These are phyloP conservation scores for Ilex asprella DNA, from an alignment of 257 asterid species.

Conservation along the genomic window DNA sequence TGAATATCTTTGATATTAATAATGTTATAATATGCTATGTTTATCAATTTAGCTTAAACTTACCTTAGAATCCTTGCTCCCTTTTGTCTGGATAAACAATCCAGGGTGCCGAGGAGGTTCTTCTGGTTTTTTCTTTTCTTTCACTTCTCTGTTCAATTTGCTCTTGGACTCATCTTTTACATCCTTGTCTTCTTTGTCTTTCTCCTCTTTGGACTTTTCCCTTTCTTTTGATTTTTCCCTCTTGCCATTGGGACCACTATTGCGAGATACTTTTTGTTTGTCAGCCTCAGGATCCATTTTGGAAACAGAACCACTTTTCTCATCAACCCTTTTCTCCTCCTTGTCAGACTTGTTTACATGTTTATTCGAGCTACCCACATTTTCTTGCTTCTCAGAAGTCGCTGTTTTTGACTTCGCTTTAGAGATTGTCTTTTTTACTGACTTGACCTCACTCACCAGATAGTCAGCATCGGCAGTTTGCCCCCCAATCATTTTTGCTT, in stretches of 20 bases:
- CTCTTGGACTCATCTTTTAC: slow-evolving; percentile 34
- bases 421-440: slow-evolving; percentile 15
- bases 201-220: slow-evolving; percentile 28
- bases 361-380: background rate
- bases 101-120: slow-evolving; percentile 95
- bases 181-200: slow-evolving; percentile 33
- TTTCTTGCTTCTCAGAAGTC: slow-evolving; percentile 23
- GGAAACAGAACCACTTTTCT: slow-evolving; percentile 30
- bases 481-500: background rate
- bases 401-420: slow-evolving; percentile 19
- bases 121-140: slow-evolving; percentile 49
- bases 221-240: slow-evolving; percentile 22
- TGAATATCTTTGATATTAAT: too few species aligned
- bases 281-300: slow-evolving; percentile 27
- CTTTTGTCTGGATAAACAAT: slow-evolving; percentile 62
- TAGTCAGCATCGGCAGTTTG: slow-evolving; percentile 28
- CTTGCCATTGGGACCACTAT: slow-evolving; percentile 30
- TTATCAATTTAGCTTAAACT: slow-evolving; percentile 14
- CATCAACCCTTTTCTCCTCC: slow-evolving; percentile 33
- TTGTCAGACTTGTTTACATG: slow-evolving; percentile 1
- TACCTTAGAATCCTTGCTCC: slow-evolving; percentile 72
- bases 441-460: slow-evolving; percentile 1
- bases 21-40: background rate
- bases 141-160: slow-evolving; percentile 37
- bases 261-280: slow-evolving; percentile 27